Conservation (phyloP, 164 flowering plant species). For the Nymphaea colorata region DNA sequence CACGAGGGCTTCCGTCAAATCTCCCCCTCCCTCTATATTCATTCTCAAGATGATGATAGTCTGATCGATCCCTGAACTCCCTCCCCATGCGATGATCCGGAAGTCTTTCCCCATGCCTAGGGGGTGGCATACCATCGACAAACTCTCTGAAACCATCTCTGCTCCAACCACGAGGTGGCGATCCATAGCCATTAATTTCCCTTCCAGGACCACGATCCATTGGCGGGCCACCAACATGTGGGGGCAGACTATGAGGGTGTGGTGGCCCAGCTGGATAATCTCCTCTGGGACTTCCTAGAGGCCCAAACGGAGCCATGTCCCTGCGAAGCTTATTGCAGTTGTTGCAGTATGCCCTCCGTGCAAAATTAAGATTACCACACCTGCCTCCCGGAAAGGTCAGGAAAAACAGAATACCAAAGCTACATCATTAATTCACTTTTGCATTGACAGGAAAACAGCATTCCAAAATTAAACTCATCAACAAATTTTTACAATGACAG, state of each 20-base stretch:
- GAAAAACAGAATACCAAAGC: not conserved
- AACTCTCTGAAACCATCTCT: slow-evolving; percentile 58
- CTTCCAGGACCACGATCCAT: slow-evolving; percentile 41
- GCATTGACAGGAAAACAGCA: not conserved
- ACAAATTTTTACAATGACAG: too few species aligned
- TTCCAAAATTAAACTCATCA: not conserved
- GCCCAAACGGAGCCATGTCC: slow-evolving; percentile 10
- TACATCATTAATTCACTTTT: too few species aligned
- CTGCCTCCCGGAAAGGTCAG: slow-evolving; percentile 18
- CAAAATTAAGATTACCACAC: slow-evolving; percentile 81
- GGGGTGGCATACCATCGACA: slow-evolving; percentile 19
- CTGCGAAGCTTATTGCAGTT: slow-evolving; percentile 54
- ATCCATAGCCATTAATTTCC: slow-evolving; percentile 45
- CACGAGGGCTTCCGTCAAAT: slow-evolving; percentile 46
- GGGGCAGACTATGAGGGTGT: slow-evolving; percentile 29
- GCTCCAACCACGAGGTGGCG: slow-evolving; percentile 56
- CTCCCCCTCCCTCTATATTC: slow-evolving; percentile 42
- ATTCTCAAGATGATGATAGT: slow-evolving; percentile 35
- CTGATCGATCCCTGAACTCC: slow-evolving; percentile 22
- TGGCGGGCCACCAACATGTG: slow-evolving; percentile 50
- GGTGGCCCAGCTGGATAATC: slow-evolving; percentile 58
- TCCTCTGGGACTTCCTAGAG: slow-evolving; percentile 13
- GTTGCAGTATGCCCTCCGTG: slow-evolving; percentile 70
- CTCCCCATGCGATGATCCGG: slow-evolving; percentile 41
- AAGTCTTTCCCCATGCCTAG: slow-evolving; percentile 54